Percentiles rank a stretch among this genome's conserved stretches.
These are phyloP conservation scores for Apiotrichum brassicae DNA, from an alignment of 1,284 basidiomycete genomes.

Conservation along the genomic window DNA sequence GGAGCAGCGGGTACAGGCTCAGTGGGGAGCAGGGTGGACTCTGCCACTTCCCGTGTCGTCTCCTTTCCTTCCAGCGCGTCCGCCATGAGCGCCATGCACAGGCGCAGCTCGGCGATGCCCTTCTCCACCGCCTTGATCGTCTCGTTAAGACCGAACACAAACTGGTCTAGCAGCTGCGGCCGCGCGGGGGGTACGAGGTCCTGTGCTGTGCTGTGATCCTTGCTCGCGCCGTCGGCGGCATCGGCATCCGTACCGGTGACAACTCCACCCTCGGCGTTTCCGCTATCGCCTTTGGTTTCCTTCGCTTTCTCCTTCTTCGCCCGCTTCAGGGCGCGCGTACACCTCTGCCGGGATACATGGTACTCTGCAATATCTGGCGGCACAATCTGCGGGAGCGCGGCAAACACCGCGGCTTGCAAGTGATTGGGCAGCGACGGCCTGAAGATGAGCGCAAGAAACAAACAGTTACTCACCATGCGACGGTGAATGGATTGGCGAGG, in stretches of 20 bases:
- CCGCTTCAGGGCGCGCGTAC: slow-evolving; percentile 28
- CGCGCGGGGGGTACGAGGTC: slow-evolving; percentile 1
- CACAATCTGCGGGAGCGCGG: slow-evolving; percentile 28
- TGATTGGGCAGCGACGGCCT: slow-evolving; percentile 41
- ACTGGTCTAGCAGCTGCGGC: slow-evolving; percentile 53
- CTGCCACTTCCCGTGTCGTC: background rate
- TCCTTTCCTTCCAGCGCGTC: slow-evolving; percentile 34
- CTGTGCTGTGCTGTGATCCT: no score
- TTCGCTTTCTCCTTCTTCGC: background rate
- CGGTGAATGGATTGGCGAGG: slow-evolving; percentile 35
- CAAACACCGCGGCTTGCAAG: slow-evolving; percentile 31
- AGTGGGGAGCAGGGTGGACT: slow-evolving; percentile 24
- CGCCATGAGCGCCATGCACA: slow-evolving; percentile 28
- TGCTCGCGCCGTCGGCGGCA: background rate
- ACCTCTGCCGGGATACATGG: slow-evolving; percentile 33
- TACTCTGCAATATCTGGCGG: slow-evolving; percentile 32
- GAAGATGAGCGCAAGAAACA: background rate
- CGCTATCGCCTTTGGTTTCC: no score
- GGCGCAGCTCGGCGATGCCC: slow-evolving; percentile 49
- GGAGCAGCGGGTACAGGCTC: slow-evolving; percentile 13
- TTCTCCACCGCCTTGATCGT: slow-evolving; percentile 68
- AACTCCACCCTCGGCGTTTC: background rate
- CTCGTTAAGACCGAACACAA: slow-evolving; percentile 69
- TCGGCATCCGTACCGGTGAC: background rate
- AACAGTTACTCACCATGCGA: slow-evolving; percentile 31